Percentiles rank a stretch among this genome's conserved stretches.
Evolutionary conservation across 352 stramenopile genomes (phyloP).

Genomic region (Globisporangium lucens): DNA sequence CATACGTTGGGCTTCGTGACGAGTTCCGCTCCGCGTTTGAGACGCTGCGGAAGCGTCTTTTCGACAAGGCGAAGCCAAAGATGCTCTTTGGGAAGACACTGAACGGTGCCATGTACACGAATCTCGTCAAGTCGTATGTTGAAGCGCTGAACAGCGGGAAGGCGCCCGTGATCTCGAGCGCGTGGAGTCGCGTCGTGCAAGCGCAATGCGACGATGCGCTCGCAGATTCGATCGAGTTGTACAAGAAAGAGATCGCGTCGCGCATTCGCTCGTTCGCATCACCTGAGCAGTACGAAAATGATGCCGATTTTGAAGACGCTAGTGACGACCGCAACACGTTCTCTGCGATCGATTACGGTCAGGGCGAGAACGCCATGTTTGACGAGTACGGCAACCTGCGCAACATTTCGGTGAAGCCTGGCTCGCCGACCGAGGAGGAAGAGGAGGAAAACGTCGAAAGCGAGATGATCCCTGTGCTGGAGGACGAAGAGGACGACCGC

Average conservation of each 20-base stretch:
- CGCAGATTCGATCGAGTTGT: constrained; percentile 67
- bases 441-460: constrained; percentile 39
- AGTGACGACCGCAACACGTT: constrained; percentile 23
- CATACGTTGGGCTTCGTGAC: constrained; percentile 70
- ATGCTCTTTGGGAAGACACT: constrained; percentile 82
- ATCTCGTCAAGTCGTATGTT: constrained; percentile 78
- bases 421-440: constrained; percentile 30
- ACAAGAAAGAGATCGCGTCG: constrained; percentile 62
- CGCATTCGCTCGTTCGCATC: constrained; percentile 52
- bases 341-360: constrained; percentile 48
- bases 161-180: constrained; percentile 84
- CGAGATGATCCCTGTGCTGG: constrained; percentile 72
- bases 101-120: constrained; percentile 86
- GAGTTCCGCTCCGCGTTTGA: constrained; percentile 83
- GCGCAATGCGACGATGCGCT: constrained; percentile 81
- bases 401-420: constrained; percentile 26
- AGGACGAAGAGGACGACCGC: constrained; percentile 36
- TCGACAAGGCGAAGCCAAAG: constrained; percentile 82
- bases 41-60: constrained; percentile 57
- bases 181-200: constrained; percentile 88
- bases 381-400: constrained; percentile 75
- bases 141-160: constrained; percentile 87
- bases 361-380: constrained; percentile 66
- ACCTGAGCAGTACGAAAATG: constrained; percentile 52
- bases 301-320: constrained; percentile 38